Evolutionary conservation across 192 early-diverging fungal species (phyloP), one percentile per base, ranked within the genome.

Genomic region (Coemansia asiatica): DNA sequence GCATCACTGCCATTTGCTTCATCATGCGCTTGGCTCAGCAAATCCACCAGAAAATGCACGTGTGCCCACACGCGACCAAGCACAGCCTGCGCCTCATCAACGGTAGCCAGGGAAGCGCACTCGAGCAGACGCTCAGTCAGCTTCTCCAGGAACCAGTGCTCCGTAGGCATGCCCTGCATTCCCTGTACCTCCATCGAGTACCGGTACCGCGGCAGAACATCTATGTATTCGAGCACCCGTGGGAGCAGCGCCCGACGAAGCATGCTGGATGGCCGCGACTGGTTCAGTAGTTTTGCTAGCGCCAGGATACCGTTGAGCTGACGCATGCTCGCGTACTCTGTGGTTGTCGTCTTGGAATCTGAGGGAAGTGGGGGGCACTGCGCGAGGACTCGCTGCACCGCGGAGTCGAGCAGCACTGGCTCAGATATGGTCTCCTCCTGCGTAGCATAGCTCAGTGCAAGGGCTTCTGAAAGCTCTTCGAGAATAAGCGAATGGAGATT

Each of bases 401-500:
- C 69, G 0, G 75, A 57, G 61, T 81, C 75, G 7, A 29, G 23
- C 28, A 61, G 27, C 19, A 54, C 62, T 22, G 56, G 27, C 31
- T 29, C 36, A 2, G 35, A 1, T 35, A 22, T 35, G 28, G 56
- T 29, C 1, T 61, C 27, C 1, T 61, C 27, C 12, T 51, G 5
- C n/a, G 56, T 19, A 19, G 60, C 64, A 28, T 57, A 67, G 18
- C 68, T 64, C 21, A 64, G 46, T 21, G 71, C 67, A 21, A 82
- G 71, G 4, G 74, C 67, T 55, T 56, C 56, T 7, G 80, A 73
- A n/a, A 82, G 71, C 68, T 82, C 80, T 57, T 82, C 80, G 56
- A 82, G 71, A 71, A 82, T 82, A 21, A 77, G 80, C 68, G 74
- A 77, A 31, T 82, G 80, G 47, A 82, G 67, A 53, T 77, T 60